These are phyloP conservation scores for Nitzschia sp. DNA, from an alignment of 108 stramenopile genomes.

Conservation along the genomic window DNA sequence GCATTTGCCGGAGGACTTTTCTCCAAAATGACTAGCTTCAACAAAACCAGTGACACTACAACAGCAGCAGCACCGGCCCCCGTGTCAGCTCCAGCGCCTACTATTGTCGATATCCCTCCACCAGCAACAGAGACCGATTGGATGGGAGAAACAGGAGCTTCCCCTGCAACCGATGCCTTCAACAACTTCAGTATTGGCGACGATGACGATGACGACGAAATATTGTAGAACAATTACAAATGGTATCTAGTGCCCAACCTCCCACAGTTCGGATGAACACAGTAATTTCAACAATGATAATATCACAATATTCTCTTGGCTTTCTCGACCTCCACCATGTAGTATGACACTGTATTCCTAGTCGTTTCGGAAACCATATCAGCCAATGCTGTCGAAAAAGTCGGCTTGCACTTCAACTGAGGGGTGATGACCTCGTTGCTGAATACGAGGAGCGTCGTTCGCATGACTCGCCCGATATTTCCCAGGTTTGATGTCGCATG, in stretches of 20 bases:
- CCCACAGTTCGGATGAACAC: background rate
- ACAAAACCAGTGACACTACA: background rate
- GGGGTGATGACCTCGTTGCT: no score
- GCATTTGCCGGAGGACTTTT: conserved; percentile 32
- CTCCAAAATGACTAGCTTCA: conserved; percentile 25
- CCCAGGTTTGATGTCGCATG: no score
- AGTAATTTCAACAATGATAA: no score
- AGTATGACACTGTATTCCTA: no score
- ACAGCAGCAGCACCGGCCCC: background rate
- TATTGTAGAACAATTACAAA: conserved; percentile 13
- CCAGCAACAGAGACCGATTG: conserved; percentile 1
- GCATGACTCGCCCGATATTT: no score
- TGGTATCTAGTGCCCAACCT: background rate
- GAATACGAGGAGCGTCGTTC: no score
- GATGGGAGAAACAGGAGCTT: background rate
- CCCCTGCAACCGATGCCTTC: conserved; percentile 33
- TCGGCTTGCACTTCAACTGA: no score
- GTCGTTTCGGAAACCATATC: no score
- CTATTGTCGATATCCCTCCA: conserved; percentile 35
- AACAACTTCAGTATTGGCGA: conserved; percentile 49
- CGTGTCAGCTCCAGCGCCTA: conserved; percentile 1
- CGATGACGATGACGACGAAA: conserved; percentile 41
- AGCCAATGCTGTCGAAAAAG: no score
- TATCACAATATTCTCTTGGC: no score
- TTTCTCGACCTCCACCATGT: no score